Base-by-base conservation (phyloP, 441 rosid genomes). In the Capsella rubella region DNA sequence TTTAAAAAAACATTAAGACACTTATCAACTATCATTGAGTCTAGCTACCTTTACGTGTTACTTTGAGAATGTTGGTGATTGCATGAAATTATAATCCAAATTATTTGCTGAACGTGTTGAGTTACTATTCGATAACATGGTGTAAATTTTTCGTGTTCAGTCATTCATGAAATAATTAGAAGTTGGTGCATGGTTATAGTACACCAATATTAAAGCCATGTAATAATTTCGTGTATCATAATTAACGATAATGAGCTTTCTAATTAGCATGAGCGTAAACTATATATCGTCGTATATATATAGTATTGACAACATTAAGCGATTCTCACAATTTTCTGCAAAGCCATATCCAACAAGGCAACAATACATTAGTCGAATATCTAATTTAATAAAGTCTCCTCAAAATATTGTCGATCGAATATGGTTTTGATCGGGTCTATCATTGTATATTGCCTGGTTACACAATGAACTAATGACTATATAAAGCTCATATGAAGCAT, bases 81-180 rank as follows among this genome's bases (percentile, higher is more conserved):
- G 4, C 51, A 47, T 53, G 63, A 63, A 72, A 15, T 27, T 45
- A 58, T 58, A 16, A 32, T 28, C 12, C 28, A 42, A 60, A 56
- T 67, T 67, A 76, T 71, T 63, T 39, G 39, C 56, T 57, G 45
- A 50, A 37, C 70, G 59, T 72, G 74, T 68, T 65, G 67, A 69
- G 67, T 43, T 76, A 16, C 57, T 52, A 77, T 54, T 65, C 43
- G 37, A 71, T 58, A 46, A 71, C 49, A 66, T 43, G 37, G n/a
- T 15, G 58, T 64, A 55, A 78, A 3, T 14, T 31, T 49, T 18
- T 51, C 15, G 7, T 37, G 27, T 55, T 40, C 18, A 45, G 28
- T 62, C 58, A 49, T 69, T 64, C 40, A 63, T 63, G 64, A 45
- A 52, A 53, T 55, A 42, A 62, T 53, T 42, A 53, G 63, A 58